Conservation (phyloP, 2,329 filamentous ascomycete genomes). For the Coleophoma cylindrospora region DNA sequence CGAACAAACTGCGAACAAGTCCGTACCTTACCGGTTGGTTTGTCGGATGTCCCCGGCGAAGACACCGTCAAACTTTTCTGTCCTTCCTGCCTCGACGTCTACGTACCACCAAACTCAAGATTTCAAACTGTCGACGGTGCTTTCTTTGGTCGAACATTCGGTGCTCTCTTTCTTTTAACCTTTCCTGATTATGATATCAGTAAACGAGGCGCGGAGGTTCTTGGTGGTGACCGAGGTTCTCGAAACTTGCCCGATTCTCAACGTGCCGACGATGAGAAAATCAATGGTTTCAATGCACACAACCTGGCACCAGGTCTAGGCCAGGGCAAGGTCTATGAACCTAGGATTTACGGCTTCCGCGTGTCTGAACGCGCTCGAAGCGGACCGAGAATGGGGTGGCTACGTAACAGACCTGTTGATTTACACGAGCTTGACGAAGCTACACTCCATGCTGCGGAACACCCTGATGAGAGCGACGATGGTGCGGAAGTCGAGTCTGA, state of each 20-base stretch:
- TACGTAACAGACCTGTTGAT: conserved; percentile 77
- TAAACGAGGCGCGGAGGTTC: conserved; percentile 59
- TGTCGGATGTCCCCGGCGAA: conserved; percentile 90
- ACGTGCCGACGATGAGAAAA: conserved; percentile 44
- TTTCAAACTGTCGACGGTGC: conserved; percentile 97
- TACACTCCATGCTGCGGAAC: conserved; percentile 45
- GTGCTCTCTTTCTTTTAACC: conserved; percentile 94
- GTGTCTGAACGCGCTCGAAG: conserved; percentile 87
- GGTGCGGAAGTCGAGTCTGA: conserved; percentile 32
- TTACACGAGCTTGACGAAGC: conserved; percentile 81
- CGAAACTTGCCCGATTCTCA: conserved; percentile 24
- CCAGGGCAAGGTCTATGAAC: conserved; percentile 79
- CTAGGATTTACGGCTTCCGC: conserved; percentile 92
- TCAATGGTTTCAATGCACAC: conserved; percentile 82
- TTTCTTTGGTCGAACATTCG: conserved; percentile 97
- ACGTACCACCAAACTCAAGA: conserved; percentile 92
- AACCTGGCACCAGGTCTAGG: conserved; percentile 91
- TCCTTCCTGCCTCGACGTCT: conserved; percentile 92
- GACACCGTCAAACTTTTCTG: conserved; percentile 99
- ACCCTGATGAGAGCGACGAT: conserved; percentile 50
- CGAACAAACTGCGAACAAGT: conserved; percentile 87
- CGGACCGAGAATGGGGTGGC: conserved; percentile 95
- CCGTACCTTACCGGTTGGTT: conserved; percentile 86
- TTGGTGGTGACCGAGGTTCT: conserved; percentile 33
- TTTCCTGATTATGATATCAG: conserved; percentile 93